Base-by-base conservation (phyloP, 1,284 basidiomycete species). In the Malassezia brasiliensis region DNA sequence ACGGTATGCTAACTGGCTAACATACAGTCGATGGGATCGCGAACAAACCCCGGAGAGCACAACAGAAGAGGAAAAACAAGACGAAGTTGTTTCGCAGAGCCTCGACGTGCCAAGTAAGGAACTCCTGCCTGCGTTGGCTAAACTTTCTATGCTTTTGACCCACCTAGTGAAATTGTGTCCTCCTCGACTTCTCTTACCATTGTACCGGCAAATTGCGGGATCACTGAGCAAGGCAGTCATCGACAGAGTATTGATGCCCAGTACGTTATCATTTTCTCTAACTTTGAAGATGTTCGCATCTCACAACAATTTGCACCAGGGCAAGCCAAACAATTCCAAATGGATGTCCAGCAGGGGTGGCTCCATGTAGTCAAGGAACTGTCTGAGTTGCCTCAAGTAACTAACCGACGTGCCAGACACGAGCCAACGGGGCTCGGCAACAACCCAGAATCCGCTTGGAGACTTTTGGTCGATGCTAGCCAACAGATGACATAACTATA, bases 221-320 rank as follows among this genome's bases (percentile, higher is more conserved):
- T 30, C 52, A 0, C 48, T 72, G 5, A 39, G 56, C 5, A 38
- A 41, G 1, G 56, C 56, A 2, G 40, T 74, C 5, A 64, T 74
- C 2, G 67, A 71, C n/a, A 51, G 66, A 2, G 61, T 74, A 2
- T 48, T 74, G 28, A 67, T 72, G 56, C 47, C 65, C 0, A 66
- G 60, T 61, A 28, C 19, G 59, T 25, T 9, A 5, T 12, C 36
- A 17, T 20, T 7, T n/a, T 50, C 2, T 9, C 37, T 38, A 12
- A 44, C 41, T 8, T 14, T 38, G 14, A n/a, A 53, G 51, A 52
- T 49, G 51, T 50, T n/a, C 55, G 55, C 22, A 30, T 52, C 31
- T 28, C 53, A 5, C 50, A 45, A 7, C 44, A 51, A 17, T 56
- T 53, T 36, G 47, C 46, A 8, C 28, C 40, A 22, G 30, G 28